phyloP scores from a whole-genome alignment of 805 yeast species.

The Candida suzukii region DNA sequence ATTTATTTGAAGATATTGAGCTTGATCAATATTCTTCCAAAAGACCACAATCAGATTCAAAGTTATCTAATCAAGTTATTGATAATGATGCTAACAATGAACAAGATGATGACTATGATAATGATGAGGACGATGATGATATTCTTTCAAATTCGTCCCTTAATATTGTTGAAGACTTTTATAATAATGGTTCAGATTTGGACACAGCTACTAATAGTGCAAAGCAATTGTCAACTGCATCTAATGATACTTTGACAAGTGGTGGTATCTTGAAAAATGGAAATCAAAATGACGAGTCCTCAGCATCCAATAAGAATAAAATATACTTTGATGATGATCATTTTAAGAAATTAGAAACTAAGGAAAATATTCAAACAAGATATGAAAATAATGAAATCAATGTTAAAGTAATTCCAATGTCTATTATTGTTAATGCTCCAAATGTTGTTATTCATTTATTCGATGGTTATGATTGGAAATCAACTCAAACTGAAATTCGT shows the following conservation, averaged over 20 bases:
- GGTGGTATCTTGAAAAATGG: not conserved
- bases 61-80: not conserved
- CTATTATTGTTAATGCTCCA: constrained; percentile 27
- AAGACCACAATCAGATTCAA: not conserved
- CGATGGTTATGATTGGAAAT: constrained; percentile 93
- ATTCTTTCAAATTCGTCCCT: constrained; percentile 4
- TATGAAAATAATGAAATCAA: not conserved
- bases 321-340: constrained; percentile 15
- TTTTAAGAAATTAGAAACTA: constrained; percentile 6
- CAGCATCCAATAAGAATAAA: not conserved
- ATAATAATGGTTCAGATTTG: constrained; percentile 9
- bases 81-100: too few species aligned
- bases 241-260: not conserved
- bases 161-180: constrained; percentile 22
- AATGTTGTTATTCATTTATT: constrained; percentile 43
- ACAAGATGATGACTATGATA: not conserved
- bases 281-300: not conserved
- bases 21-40: constrained; percentile 21
- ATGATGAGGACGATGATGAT: constrained; percentile 12
- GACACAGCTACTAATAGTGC: constrained; percentile 6
- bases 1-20: constrained; percentile 36
- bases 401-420: constrained; percentile 19
- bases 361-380: not conserved
- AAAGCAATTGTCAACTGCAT: not conserved
- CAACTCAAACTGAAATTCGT: constrained; percentile 60